Evolutionary conservation across 805 yeast genomes (phyloP), one percentile per base, ranked within the genome.

Genomic region (Suhomyces sp.): DNA sequence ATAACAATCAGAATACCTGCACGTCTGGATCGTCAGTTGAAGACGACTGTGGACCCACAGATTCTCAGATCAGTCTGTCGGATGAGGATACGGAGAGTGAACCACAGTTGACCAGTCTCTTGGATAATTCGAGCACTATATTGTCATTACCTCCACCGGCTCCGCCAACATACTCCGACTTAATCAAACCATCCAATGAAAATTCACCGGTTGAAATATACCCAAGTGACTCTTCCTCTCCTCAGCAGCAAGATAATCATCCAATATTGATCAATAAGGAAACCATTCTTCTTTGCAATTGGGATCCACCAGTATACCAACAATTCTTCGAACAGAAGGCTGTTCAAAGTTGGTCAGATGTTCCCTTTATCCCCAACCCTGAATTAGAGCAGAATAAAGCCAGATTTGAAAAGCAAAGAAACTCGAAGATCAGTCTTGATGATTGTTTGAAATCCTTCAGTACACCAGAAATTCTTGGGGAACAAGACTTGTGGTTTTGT

Each of bases 401-500:
- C 2, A 39, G 42, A 21, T 48, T 65, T 25, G 57, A 51, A 25
- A 51, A 50, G 54, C 60, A 68, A 37, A 66, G 68, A 21, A 73
- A 82, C 14, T 66, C 84, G 0, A 68, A 56, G 14, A 53, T 68
- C 12, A 57, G 68, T 6, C 51, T 91, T 13, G 75, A 78, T 43
- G 91, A 85, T 47, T 91, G 98, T 53, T 56, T 91, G 29, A 72
- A 74, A 14, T 54, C 78, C 39, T 91, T 91, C 51, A 77, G 95
- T 13, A 74, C 77, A 32, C 82, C 95, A 0, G 98, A 91, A 56
- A 77, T 88, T 2, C 68, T 91, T 28, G 87, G 96, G 10, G 83
- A 86, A 32, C 82, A 87, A 35, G 98, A 91, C 59, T 68, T 88
- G 21, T 91, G 98, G 98, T 90, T 81, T 50, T 91, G 98, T 58